These are phyloP conservation scores for Exophiala aquamarina DNA, from an alignment of 2,329 filamentous ascomycete genomes.

Conservation along the genomic window DNA sequence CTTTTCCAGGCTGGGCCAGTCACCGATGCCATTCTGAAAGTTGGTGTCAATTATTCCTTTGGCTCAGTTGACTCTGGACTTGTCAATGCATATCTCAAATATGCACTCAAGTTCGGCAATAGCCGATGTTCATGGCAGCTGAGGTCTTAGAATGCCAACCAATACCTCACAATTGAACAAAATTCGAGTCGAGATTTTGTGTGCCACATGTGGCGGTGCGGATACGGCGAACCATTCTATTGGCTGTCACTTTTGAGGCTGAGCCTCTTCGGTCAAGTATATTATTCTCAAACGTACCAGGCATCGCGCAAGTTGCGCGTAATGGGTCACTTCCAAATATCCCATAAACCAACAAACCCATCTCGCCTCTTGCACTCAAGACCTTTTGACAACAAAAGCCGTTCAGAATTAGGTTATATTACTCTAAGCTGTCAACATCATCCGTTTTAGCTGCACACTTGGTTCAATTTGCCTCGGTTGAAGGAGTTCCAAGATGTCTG, in stretches of 20 bases:
- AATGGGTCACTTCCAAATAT: background rate
- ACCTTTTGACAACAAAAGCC: constrained; percentile 6
- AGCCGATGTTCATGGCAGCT: background rate
- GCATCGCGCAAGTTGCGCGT: constrained; percentile 3
- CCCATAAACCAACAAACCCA: constrained; percentile 2
- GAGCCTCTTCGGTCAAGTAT: background rate
- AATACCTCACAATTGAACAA: no score
- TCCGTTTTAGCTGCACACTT: constrained; percentile 11
- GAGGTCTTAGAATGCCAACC: background rate
- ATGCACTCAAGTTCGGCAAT: no score
- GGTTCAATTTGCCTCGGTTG: constrained; percentile 16
- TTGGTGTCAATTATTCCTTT: background rate
- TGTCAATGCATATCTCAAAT: no score
- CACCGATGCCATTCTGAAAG: constrained; percentile 13
- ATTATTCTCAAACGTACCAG: background rate
- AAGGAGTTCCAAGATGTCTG: constrained; percentile 41
- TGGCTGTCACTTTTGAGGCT: no score
- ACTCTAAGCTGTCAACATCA: background rate
- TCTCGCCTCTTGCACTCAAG: constrained; percentile 1
- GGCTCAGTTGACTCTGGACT: no score
- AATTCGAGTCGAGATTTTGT: no score
- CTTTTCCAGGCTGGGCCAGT: constrained; percentile 59
- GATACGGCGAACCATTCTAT: no score
- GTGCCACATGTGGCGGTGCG: no score
- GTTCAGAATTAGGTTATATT: constrained; percentile 5